These are phyloP conservation scores for Madurella mycetomatis DNA, from an alignment of 2,329 filamentous ascomycete genomes.

Conservation along the genomic window DNA sequence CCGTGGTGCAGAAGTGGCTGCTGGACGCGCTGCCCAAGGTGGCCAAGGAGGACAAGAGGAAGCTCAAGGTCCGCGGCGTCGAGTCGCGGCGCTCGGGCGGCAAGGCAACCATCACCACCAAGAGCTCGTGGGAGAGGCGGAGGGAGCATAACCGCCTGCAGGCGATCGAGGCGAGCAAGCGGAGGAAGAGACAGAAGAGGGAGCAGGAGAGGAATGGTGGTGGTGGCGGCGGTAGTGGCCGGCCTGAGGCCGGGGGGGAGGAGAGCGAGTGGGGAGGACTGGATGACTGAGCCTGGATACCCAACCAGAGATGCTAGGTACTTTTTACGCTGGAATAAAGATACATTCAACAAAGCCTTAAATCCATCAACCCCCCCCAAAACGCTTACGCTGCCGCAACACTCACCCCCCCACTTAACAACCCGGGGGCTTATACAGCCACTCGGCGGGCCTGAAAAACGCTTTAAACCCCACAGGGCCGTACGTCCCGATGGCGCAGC, in stretches of 20 bases:
- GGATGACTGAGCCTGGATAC: slow-evolving; percentile 22
- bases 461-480: slow-evolving; percentile 65
- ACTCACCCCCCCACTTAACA: not conserved
- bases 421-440: slow-evolving; percentile 46
- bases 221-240: slow-evolving; percentile 1
- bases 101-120: slow-evolving; percentile 71
- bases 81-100: slow-evolving; percentile 56
- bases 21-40: slow-evolving; percentile 81
- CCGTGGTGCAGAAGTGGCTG: slow-evolving; percentile 74
- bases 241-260: not conserved
- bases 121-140: slow-evolving; percentile 69
- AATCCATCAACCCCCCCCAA: not conserved
- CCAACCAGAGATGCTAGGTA: not conserved
- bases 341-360: not conserved
- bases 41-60: slow-evolving; percentile 77
- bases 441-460: slow-evolving; percentile 54
- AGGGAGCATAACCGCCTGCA: slow-evolving; percentile 62
- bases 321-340: not conserved
- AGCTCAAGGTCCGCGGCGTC: slow-evolving; percentile 75
- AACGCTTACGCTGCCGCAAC: no score
- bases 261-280: slow-evolving; percentile 30
- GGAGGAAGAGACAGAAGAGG: slow-evolving; percentile 40
- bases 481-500: slow-evolving; percentile 67
- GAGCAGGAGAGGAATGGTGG: slow-evolving; percentile 16
- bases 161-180: slow-evolving; percentile 59